Evolutionary conservation across 257 asterid species (phyloP).

Genomic region (Schizonepeta tenuifolia): DNA sequence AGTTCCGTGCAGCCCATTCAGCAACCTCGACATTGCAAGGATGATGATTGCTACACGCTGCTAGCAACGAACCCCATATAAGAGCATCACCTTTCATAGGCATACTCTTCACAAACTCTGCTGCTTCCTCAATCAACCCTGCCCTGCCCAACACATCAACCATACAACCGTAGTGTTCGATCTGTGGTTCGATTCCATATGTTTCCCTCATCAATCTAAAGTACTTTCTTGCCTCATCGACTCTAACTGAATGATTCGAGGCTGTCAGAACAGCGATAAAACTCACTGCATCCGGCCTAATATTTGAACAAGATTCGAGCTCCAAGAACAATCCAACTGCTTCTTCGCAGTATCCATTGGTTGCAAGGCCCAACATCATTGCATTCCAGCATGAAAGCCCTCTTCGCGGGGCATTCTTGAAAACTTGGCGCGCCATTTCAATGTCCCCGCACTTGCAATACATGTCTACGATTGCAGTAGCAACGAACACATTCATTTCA

Average conservation of each 20-base stretch:
- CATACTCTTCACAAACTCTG: conserved; percentile 52
- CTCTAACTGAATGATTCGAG: conserved; percentile 58
- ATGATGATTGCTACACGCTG: conserved; percentile 45
- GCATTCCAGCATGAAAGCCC: conserved; percentile 77
- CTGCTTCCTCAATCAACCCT: conserved; percentile 71
- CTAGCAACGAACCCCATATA: conserved; percentile 67
- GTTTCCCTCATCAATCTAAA: conserved; percentile 47
- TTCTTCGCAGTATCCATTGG: conserved; percentile 53
- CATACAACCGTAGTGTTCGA: conserved; percentile 71
- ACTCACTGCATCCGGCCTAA: conserved; percentile 58
- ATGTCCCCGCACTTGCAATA: conserved; percentile 66
- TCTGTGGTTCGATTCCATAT: conserved; percentile 49
- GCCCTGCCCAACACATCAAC: conserved; percentile 71
- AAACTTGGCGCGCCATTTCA: conserved; percentile 42
- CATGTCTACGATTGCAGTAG: conserved; percentile 71
- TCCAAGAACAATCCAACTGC: conserved; percentile 50
- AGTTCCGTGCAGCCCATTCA: conserved; percentile 52
- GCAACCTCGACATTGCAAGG: conserved; percentile 46
- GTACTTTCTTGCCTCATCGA: conserved; percentile 51
- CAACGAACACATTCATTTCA: conserved; percentile 50
- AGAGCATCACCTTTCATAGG: conserved; percentile 58
- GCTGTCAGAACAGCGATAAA: conserved; percentile 58
- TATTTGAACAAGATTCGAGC: conserved; percentile 41
- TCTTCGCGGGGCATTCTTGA: conserved; percentile 37
- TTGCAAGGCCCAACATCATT: conserved; percentile 72